Percentiles rank a stretch among this genome's conserved stretches.
Conservation (phyloP, 345 rosid species). For the Corymbia maculata region DNA sequence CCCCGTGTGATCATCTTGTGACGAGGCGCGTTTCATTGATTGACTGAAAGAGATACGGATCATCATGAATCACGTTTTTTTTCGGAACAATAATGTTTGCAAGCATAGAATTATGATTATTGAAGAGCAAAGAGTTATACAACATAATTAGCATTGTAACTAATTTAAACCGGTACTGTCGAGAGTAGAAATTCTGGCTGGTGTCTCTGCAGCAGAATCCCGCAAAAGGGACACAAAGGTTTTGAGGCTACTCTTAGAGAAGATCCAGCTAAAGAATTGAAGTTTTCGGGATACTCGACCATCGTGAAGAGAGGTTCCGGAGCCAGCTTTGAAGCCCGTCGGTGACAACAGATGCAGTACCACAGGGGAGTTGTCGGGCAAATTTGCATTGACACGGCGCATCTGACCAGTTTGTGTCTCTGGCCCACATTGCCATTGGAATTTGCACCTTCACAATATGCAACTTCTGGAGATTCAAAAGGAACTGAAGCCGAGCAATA, state of each 20-base stretch:
- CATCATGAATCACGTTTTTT: not conserved
- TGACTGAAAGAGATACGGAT: not conserved
- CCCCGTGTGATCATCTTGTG: not conserved
- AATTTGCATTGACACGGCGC: constrained; percentile 70
- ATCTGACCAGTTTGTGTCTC: constrained; percentile 60
- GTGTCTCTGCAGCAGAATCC: constrained; percentile 58
- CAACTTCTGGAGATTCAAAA: constrained; percentile 61
- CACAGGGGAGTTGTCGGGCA: constrained; percentile 52
- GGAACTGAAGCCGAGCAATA: constrained; percentile 53
- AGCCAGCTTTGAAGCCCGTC: constrained; percentile 39
- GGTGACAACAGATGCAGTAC: constrained; percentile 84
- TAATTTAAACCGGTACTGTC: not conserved
- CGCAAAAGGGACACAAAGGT: constrained; percentile 73
- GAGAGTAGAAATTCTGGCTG: constrained; percentile 58
- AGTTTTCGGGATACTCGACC: constrained; percentile 36
- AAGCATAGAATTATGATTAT: not conserved
- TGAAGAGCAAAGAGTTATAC: not conserved
- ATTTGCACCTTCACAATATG: constrained; percentile 34
- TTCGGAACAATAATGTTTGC: not conserved
- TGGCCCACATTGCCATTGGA: constrained; percentile 3
- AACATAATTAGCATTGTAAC: not conserved
- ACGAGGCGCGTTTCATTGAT: not conserved
- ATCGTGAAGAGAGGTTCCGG: constrained; percentile 42
- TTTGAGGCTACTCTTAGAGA: constrained; percentile 14
- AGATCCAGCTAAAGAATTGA: constrained; percentile 10